Conservation (phyloP, 305 asterid genomes). For the Fraxinus ornus region DNA sequence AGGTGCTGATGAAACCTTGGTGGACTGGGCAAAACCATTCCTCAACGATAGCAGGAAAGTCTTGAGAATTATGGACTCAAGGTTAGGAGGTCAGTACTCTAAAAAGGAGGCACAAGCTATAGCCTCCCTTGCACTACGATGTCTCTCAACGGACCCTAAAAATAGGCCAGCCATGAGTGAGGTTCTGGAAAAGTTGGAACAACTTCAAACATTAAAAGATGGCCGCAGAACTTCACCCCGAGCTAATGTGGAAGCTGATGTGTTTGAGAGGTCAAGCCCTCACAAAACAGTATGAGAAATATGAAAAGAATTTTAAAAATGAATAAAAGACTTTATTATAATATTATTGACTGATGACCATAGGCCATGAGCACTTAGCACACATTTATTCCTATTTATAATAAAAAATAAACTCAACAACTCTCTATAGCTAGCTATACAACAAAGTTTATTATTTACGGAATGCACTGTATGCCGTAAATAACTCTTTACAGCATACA, state of each 20-base stretch:
- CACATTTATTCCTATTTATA: too few relatives aligned
- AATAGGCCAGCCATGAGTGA: constrained; percentile 65
- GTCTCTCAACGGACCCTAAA: constrained; percentile 55
- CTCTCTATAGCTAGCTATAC: too few relatives aligned
- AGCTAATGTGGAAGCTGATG: constrained; percentile 18
- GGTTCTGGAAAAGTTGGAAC: constrained; percentile 50
- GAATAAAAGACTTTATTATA: too few relatives aligned
- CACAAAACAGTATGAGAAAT: constrained; percentile 6
- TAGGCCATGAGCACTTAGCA: too few relatives aligned
- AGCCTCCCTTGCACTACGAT: constrained; percentile 47
- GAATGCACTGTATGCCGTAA: too few relatives aligned
- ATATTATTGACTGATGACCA: too few relatives aligned
- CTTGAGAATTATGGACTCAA: constrained; percentile 59
- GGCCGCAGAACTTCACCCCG: constrained; percentile 26
- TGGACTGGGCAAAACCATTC: constrained; percentile 72
- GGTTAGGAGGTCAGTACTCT: constrained; percentile 66
- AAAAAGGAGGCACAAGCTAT: constrained; percentile 47
- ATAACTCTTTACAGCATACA: too few relatives aligned
- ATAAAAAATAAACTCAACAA: too few relatives aligned
- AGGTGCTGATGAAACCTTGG: constrained; percentile 55
- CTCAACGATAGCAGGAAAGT: constrained; percentile 49
- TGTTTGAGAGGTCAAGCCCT: constrained; percentile 16
- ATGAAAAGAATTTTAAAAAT: too few relatives aligned
- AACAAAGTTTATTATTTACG: too few relatives aligned
- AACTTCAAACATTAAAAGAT: constrained; percentile 40